These are phyloP conservation scores for Reticulascus tulasneorum DNA, from an alignment of 2,329 filamentous ascomycete genomes.

Conservation along the genomic window DNA sequence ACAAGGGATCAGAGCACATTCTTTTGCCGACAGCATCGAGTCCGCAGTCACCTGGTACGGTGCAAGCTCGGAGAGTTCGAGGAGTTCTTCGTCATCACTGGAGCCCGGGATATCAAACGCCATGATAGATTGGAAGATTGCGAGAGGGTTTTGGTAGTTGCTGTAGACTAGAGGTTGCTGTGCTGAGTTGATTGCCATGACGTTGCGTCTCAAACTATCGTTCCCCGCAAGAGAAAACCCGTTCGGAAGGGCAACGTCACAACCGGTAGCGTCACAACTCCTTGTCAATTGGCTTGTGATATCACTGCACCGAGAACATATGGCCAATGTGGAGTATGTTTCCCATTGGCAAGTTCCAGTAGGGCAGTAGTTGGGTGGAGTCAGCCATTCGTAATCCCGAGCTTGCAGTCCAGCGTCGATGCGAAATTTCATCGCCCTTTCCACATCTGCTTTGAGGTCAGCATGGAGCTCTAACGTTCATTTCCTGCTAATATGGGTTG, in stretches of 20 bases:
- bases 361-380: not conserved
- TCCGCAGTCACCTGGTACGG: not conserved
- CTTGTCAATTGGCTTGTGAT: not conserved
- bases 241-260: constrained; percentile 3
- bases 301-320: constrained; percentile 5
- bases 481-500: no score
- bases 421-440: not conserved
- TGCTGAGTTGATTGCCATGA: constrained; percentile 5
- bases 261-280: not conserved
- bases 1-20: constrained; percentile 3
- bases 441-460: not conserved
- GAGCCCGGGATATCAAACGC: not conserved
- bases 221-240: not conserved
- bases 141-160: constrained; percentile 3
- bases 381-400: not conserved
- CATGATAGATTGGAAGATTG: constrained; percentile 6
- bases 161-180: constrained; percentile 1
- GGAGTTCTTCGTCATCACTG: no score
- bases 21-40: not conserved
- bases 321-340: constrained; percentile 1
- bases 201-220: not conserved
- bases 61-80: not conserved
- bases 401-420: not conserved
- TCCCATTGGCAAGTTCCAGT: constrained; percentile 2
- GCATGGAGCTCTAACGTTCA: not conserved